phyloP scores from a whole-genome alignment of 306 rosid species.

The Cucurbita argyrosperma region DNA sequence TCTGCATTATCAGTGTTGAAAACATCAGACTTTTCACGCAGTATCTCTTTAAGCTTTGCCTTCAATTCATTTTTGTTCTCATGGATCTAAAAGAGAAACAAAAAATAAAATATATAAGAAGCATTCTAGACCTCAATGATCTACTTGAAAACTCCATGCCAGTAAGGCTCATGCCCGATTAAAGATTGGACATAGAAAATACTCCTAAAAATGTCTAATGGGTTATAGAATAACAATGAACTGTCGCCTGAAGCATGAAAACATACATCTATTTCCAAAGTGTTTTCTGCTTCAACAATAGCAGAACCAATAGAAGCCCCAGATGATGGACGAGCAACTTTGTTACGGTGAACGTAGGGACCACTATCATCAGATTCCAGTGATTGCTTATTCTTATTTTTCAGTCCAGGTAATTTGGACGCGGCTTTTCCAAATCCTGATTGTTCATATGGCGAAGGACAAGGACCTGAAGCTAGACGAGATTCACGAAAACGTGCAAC shows the following conservation, averaged over 20 bases:
- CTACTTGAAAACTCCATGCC: slow-evolving; percentile 14
- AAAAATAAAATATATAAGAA: slow-evolving; percentile 1
- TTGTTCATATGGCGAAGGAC: slow-evolving; percentile 57
- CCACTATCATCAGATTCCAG: slow-evolving; percentile 13
- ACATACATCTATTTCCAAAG: slow-evolving; percentile 74
- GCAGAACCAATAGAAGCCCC: slow-evolving; percentile 66
- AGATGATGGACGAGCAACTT: slow-evolving; percentile 42
- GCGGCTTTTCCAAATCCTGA: slow-evolving; percentile 19
- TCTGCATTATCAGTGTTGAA: slow-evolving; percentile 51
- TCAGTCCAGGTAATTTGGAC: slow-evolving; percentile 7
- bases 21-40: slow-evolving; percentile 77
- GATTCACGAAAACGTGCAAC: slow-evolving; percentile 69
- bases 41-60: slow-evolving; percentile 54
- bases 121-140: not conserved
- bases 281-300: slow-evolving; percentile 78
- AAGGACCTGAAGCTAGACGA: slow-evolving; percentile 88
- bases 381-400: slow-evolving; percentile 9
- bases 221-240: slow-evolving; percentile 11
- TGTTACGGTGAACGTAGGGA: slow-evolving; percentile 20
- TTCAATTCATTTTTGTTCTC: slow-evolving; percentile 82
- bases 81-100: slow-evolving; percentile 25
- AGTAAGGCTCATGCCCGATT: slow-evolving; percentile 29
- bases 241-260: slow-evolving; percentile 28
- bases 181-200: slow-evolving; percentile 17
- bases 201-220: not conserved